Base-by-base conservation (phyloP, 2,329 filamentous ascomycete species). In the Claviceps maximensis region DNA sequence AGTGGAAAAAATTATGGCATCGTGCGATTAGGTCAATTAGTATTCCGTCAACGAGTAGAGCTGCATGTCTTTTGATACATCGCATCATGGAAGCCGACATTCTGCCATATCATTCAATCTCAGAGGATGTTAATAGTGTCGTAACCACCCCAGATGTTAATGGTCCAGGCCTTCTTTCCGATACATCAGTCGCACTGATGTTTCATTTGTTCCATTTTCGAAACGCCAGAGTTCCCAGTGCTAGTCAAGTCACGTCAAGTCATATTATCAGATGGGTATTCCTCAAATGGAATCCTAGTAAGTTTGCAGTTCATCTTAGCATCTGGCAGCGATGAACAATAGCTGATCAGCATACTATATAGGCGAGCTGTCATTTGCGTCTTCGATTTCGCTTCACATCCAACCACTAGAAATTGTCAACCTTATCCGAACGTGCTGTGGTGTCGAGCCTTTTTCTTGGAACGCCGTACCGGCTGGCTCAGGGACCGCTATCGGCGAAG, bases 191-290 rank as follows among this genome's bases (percentile, higher is more conserved):
- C 19, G 72, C 76, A 2, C 67, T 98, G 42, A 87, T 95, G 80
- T 73, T 78, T 17, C 78, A 79, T 52, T 67, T 94, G 44, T 72
- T 93, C 38, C 77, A 82, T 53, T 71, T 82, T 42, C 80, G 82
- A 51, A 82, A 85, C 58, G 75, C 78, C 29, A 78, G 84, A 60
- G 80, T 85, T 46, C 85, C 87, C 1, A 83, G 79, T 54, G 79
- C 80, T 38, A 86, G 80, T 58, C 79, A 83, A 58, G 74, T 75
- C 41, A 85, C 83, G 3, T 83, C 81, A 40, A 85, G 82, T 57
- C 80, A 86, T 60, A 77, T 93, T 38, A 79, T 93, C 53, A 77
- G 82, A 60, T 98, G 93, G 93, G 67, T 93, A 1, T 83, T 89
- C 60, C 78, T 82, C 36, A 84, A 79, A 61, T 98, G 91, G 89